Evolutionary conservation across 371 early-diverging fungal genomes (phyloP).

Genomic region (Mortierella sp.): DNA sequence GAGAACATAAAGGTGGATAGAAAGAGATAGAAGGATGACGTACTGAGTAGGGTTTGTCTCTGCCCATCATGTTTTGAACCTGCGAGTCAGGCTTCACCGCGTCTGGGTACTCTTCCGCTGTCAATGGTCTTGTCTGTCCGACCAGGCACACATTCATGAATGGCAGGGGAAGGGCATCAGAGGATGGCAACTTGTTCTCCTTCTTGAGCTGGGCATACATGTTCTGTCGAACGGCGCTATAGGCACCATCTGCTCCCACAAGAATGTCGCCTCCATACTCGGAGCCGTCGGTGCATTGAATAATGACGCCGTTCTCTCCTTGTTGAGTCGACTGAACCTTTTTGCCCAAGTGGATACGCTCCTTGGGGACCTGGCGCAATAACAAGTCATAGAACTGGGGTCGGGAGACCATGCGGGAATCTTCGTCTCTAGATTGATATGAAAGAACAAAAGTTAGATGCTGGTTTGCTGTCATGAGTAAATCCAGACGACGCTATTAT

Average conservation of each 20-base stretch:
- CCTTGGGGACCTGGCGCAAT: constrained; percentile 7
- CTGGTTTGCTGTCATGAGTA: too few relatives aligned
- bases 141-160: constrained; percentile 1
- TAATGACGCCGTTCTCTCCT: constrained; percentile 1
- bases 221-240: constrained; percentile 17
- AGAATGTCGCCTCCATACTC: constrained; percentile 22
- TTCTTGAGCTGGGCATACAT: constrained; percentile 1
- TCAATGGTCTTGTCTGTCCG: too few relatives aligned
- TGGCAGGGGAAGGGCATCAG: constrained; percentile 1
- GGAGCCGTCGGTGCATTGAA: constrained; percentile 13
- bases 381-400: constrained; percentile 11
- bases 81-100: too few relatives aligned
- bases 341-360: constrained; percentile 10
- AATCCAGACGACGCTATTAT: too few relatives aligned
- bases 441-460: too few relatives aligned
- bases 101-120: too few relatives aligned
- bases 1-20: too few relatives aligned
- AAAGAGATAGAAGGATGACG: too few relatives aligned
- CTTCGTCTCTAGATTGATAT: too few relatives aligned
- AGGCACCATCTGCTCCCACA: constrained; percentile 30
- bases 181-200: not conserved
- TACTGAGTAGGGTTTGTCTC: too few relatives aligned
- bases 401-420: not conserved
- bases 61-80: too few relatives aligned
- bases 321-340: constrained; percentile 10